Percentiles rank a stretch among this genome's conserved stretches.
phyloP scores from a whole-genome alignment of 1,284 basidiomycete genomes.

The Puccinia coronata region DNA sequence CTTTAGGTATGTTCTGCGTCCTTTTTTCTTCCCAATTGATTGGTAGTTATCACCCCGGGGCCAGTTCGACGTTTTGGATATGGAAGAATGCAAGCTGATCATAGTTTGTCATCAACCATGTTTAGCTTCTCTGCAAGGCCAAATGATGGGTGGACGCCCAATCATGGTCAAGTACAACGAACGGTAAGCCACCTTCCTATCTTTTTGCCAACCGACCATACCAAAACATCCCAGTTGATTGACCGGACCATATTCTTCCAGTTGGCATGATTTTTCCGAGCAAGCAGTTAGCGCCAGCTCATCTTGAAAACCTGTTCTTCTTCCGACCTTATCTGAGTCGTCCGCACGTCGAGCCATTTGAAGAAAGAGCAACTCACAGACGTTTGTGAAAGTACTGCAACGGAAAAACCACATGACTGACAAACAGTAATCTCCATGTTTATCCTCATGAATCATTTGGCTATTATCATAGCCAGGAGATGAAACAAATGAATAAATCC shows the following conservation, averaged over 20 bases:
- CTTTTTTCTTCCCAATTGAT: background rate
- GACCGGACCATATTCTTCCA: background rate
- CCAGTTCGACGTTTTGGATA: background rate
- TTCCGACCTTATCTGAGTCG: too few species aligned
- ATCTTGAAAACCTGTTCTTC: too few species aligned
- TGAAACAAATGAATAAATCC: too few species aligned
- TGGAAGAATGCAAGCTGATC: background rate
- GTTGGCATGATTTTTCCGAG: slow-evolving; percentile 48
- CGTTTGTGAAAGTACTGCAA: too few species aligned
- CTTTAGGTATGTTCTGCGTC: slow-evolving; percentile 32
- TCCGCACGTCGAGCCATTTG: too few species aligned
- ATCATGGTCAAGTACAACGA: slow-evolving; percentile 50
- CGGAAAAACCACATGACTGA: too few species aligned
- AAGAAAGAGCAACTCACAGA: too few species aligned
- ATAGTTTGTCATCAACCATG: background rate
- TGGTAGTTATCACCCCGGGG: too few species aligned
- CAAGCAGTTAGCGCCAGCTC: slow-evolving; percentile 18
- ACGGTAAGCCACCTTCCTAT: slow-evolving; percentile 19
- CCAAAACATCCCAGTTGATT: background rate
- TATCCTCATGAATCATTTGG: too few species aligned
- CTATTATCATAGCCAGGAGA: too few species aligned
- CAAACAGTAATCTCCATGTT: too few species aligned
- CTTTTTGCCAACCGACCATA: background rate
- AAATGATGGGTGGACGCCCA: slow-evolving; percentile 42
- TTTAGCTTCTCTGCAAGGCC: slow-evolving; percentile 44